phyloP scores from a whole-genome alignment of 768 basidiomycete genomes.

The Pleurotus tuoliensis region DNA sequence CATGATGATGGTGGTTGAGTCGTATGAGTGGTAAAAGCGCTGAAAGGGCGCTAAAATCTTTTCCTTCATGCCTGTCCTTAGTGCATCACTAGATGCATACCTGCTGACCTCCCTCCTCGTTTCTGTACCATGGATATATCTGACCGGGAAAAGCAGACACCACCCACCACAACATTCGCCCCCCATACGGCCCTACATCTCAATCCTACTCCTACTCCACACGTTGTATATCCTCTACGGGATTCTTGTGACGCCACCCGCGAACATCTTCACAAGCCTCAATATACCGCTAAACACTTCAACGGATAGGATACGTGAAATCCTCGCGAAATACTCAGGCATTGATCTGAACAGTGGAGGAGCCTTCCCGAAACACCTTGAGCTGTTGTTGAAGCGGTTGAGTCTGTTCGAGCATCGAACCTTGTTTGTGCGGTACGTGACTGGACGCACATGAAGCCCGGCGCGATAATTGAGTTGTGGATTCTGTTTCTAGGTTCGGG shows the following conservation, averaged over 20 bases:
- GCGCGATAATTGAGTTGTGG: too few species aligned
- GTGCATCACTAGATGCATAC: slow-evolving; percentile 6
- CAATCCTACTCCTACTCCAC: slow-evolving; percentile 43
- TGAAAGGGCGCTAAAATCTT: too few species aligned
- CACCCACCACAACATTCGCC: slow-evolving; percentile 11
- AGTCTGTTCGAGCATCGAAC: slow-evolving; percentile 53
- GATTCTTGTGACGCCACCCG: slow-evolving; percentile 45
- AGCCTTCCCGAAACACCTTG: slow-evolving; percentile 42
- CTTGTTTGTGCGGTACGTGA: slow-evolving; percentile 53
- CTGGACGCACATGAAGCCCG: not conserved
- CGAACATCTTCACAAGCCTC: slow-evolving; percentile 60
- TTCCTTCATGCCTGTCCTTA: slow-evolving; percentile 2
- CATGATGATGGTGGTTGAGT: too few species aligned
- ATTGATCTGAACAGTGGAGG: slow-evolving; percentile 19
- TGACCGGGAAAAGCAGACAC: slow-evolving; percentile 7
- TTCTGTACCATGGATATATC: slow-evolving; percentile 13
- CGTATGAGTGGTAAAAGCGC: too few species aligned
- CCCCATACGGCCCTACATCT: slow-evolving; percentile 23
- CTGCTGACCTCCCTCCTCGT: slow-evolving; percentile 5
- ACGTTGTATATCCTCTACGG: slow-evolving; percentile 45
- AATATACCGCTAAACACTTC: slow-evolving; percentile 51
- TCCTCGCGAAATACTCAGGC: slow-evolving; percentile 38
- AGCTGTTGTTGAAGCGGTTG: slow-evolving; percentile 51
- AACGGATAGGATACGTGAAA: slow-evolving; percentile 44
- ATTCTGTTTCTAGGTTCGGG: slow-evolving; percentile 49